Percentiles rank a stretch among this genome's conserved stretches.
phyloP scores from a whole-genome alignment of 768 basidiomycete genomes.

The Agrocybe praecox region DNA sequence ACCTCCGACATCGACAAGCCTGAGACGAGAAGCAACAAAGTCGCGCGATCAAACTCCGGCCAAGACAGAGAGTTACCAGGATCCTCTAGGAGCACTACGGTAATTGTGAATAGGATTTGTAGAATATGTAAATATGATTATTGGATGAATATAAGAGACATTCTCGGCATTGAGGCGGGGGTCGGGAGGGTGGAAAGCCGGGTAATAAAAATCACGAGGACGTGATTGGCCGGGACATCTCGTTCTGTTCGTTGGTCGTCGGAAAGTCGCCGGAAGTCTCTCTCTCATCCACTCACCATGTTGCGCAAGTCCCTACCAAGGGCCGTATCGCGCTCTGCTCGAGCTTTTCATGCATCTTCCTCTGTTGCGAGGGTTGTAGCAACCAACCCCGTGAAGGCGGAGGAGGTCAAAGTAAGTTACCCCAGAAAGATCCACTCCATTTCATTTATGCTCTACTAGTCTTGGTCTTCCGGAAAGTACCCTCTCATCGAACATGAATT shows the following conservation, averaged over 20 bases:
- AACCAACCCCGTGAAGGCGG: constrained; percentile 76
- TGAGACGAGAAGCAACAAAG: constrained; percentile 28
- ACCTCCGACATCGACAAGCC: constrained; percentile 46
- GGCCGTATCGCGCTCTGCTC: constrained; percentile 48
- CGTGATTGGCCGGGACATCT: constrained; percentile 43
- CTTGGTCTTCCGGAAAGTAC: constrained; percentile 86
- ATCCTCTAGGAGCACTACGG: constrained; percentile 44
- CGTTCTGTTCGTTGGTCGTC: constrained; percentile 27
- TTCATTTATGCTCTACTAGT: constrained; percentile 39
- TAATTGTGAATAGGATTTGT: constrained; percentile 15
- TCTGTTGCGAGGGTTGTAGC: constrained; percentile 63
- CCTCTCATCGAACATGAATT: constrained; percentile 98
- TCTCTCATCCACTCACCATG: constrained; percentile 44
- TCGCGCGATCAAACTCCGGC: constrained; percentile 30
- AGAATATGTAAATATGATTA: constrained; percentile 14
- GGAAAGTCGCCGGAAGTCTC: constrained; percentile 18
- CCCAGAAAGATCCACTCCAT: constrained; percentile 9
- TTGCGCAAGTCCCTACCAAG: constrained; percentile 65
- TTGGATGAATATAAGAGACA: constrained; percentile 3
- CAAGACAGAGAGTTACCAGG: constrained; percentile 28
- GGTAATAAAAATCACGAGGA: constrained; percentile 37
- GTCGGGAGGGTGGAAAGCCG: constrained; percentile 16
- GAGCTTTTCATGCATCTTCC: constrained; percentile 70
- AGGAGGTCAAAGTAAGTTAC: constrained; percentile 71
- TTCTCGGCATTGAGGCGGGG: constrained; percentile 1